Conservation (phyloP, 1,284 basidiomycete species). For the Cryptococcus amylolentus region DNA sequence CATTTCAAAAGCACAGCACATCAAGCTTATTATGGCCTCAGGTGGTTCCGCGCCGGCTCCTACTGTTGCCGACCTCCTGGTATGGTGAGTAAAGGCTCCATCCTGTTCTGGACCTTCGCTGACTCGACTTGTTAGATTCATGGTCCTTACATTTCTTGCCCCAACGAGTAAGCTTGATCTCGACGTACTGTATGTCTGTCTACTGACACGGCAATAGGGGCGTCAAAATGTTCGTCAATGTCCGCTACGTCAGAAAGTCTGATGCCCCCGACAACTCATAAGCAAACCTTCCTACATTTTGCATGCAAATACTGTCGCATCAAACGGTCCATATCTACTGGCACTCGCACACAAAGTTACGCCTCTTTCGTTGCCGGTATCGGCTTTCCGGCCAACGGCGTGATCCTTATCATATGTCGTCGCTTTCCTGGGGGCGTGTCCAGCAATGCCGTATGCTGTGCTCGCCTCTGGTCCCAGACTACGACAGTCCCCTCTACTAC, state of each 20-base stretch:
- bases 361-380: conserved; percentile 3
- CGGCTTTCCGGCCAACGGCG: conserved; percentile 4
- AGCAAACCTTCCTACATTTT: not conserved
- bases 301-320: not conserved
- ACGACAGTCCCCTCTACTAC: conserved; percentile 8
- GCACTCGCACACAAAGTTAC: not conserved
- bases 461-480: conserved; percentile 11
- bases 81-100: conserved; percentile 5
- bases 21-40: not conserved
- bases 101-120: not conserved
- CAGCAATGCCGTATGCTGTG: conserved; percentile 8
- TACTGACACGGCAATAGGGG: not conserved
- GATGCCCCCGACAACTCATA: conserved; percentile 7
- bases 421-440: conserved; percentile 9
- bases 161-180: conserved; percentile 3
- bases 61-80: conserved; percentile 15
- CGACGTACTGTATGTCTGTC: not conserved
- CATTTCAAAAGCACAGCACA: not conserved
- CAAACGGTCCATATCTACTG: not conserved
- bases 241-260: conserved; percentile 2
- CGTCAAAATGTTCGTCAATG: conserved; percentile 8
- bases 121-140: not conserved
- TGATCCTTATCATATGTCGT: conserved; percentile 12
- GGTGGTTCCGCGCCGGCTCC: conserved; percentile 6
- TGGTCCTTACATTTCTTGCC: conserved; percentile 6